phyloP scores from a whole-genome alignment of 2,329 filamentous ascomycete genomes.

The Dendryphion nanum region DNA sequence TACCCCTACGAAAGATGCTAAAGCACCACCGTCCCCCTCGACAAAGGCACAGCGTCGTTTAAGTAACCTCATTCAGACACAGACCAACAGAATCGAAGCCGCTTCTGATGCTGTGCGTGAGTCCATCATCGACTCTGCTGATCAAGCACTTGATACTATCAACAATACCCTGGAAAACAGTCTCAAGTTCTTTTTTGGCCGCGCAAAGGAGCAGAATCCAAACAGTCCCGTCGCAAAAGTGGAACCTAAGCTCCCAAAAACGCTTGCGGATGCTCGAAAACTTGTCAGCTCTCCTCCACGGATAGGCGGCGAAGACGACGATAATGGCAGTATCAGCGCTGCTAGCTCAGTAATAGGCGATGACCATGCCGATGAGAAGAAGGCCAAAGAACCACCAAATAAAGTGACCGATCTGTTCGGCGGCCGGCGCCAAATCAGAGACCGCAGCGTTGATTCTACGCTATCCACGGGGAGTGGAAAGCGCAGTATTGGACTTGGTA shows the following conservation, averaged over 20 bases:
- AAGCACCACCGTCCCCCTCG: slow-evolving; percentile 33
- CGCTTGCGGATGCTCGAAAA: slow-evolving; percentile 87
- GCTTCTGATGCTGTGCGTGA: slow-evolving; percentile 75
- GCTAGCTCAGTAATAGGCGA: slow-evolving; percentile 51
- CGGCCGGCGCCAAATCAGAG: slow-evolving; percentile 62
- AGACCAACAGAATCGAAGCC: slow-evolving; percentile 75
- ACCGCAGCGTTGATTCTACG: slow-evolving; percentile 74
- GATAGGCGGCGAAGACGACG: slow-evolving; percentile 51
- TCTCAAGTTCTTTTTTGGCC: slow-evolving; percentile 89
- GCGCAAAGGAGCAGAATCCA: slow-evolving; percentile 67
- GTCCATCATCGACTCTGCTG: slow-evolving; percentile 73
- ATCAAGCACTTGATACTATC: slow-evolving; percentile 89
- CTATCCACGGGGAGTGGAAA: slow-evolving; percentile 63
- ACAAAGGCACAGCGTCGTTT: slow-evolving; percentile 69
- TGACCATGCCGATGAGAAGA: slow-evolving; percentile 29
- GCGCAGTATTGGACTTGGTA: slow-evolving; percentile 50
- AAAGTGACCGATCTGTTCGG: slow-evolving; percentile 70
- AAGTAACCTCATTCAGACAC: slow-evolving; percentile 82
- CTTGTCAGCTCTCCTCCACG: slow-evolving; percentile 73
- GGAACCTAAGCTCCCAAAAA: slow-evolving; percentile 69
- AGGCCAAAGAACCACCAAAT: slow-evolving; percentile 46
- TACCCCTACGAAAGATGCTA: slow-evolving; percentile 23
- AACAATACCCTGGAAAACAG: slow-evolving; percentile 87
- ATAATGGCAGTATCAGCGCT: slow-evolving; percentile 50
- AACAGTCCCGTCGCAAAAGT: slow-evolving; percentile 25